phyloP scores from a whole-genome alignment of 495 filamentous ascomycete species.

The Talaromyces nanjingensis region DNA sequence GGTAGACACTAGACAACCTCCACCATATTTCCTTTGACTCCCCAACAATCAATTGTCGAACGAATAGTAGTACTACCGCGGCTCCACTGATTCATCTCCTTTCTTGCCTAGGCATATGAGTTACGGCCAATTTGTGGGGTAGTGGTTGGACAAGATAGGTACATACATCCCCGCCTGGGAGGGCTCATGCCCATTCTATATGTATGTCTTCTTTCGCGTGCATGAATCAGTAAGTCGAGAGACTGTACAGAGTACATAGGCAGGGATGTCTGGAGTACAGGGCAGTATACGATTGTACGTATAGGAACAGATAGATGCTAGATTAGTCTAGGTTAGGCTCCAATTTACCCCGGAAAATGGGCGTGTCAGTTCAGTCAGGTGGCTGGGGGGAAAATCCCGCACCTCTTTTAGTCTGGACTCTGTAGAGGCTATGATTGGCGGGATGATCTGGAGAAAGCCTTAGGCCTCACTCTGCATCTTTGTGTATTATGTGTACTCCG shows the following conservation, averaged over 20 bases:
- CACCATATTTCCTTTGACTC: not conserved
- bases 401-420: not conserved
- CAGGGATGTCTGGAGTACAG: not conserved
- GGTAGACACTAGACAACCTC: not conserved
- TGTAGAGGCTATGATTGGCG: not conserved
- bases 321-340: not conserved
- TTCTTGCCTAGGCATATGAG: not conserved
- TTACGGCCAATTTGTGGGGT: not conserved
- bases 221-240: not conserved
- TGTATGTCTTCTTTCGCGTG: not conserved
- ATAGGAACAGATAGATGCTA: not conserved
- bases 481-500: not conserved
- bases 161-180: not conserved
- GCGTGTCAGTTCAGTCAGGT: not conserved
- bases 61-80: not conserved
- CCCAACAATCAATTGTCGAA: not conserved
- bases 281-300: not conserved
- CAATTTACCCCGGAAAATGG: conserved; percentile 1
- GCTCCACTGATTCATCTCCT: not conserved
- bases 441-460: not conserved
- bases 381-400: not conserved
- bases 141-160: not conserved
- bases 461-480: not conserved
- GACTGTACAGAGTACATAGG: not conserved
- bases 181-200: not conserved